Evolutionary conservation across 2,329 filamentous ascomycete species (phyloP), one percentile per base, ranked within the genome.

Genomic region (Apiospora arundinis): DNA sequence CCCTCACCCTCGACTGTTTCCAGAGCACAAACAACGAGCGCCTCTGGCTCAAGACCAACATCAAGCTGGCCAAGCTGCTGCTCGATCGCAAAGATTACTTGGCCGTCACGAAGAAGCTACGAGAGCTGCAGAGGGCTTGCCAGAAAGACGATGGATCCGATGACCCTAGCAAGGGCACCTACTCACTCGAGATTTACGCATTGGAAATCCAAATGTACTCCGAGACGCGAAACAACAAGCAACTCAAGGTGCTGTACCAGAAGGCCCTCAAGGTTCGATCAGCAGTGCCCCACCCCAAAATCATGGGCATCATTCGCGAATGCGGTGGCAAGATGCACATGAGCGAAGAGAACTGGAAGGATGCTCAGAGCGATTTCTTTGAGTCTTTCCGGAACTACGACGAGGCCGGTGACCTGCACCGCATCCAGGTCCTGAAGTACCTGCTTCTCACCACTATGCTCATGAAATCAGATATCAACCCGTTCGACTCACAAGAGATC

Each of bases 261-360:
- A 92, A 93, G 73, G 96, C 96, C 6, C 88, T 99, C 68, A 93
- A 93, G 75, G 95, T 99, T 70, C 92, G 94, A 73, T 98, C 96
- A n/a, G 96, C 96, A 0, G 96, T 99, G 16, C 95, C 96, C 49
- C 96, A 99, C 83, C 96, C 96, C 72, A 97, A 97, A 84, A 97
- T 99, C 81, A 98, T 98, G 94, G 96, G 96, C 69, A 95, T 99
- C 81, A 99, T 99, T 80, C 92, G 95, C 70, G 96, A 99, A 84
- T 99, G 96, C 81, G 96, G 96, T 78, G 96, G 96, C 77, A 99
- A 99, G 87, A 99, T 99, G 96, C 95, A 98, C 85, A 98, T 99
- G 96, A 96, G 93, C 81, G 96, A 99, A 86, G 96, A 98, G 85
- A 98, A 98, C 81, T 99, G 96, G 96, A 94, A 96, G 81, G 94